These are phyloP conservation scores for Lepiota venenata DNA, from an alignment of 768 basidiomycete genomes.

Conservation along the genomic window DNA sequence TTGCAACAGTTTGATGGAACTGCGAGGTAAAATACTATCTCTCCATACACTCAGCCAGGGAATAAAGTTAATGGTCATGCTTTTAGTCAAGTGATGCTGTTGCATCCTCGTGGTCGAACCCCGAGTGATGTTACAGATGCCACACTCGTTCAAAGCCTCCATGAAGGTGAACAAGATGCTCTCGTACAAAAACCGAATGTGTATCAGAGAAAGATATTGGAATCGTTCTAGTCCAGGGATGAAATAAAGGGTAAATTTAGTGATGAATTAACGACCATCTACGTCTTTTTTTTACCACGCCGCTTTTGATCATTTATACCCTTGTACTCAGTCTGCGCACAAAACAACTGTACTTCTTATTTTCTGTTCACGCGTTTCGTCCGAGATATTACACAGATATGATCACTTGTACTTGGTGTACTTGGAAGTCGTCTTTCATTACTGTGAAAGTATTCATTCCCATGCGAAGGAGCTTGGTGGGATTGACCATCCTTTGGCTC, in stretches of 20 bases:
- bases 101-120: not conserved
- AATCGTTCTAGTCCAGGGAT: not conserved
- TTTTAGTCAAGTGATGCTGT: conserved; percentile 1
- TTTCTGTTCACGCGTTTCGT: no score
- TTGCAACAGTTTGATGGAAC: conserved; percentile 2
- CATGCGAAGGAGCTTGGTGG: no score
- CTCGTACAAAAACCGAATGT: not conserved
- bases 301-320: no score
- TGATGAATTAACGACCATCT: not conserved
- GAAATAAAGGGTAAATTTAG: not conserved
- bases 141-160: not conserved
- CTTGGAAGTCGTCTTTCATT: no score
- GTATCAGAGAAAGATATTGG: conserved; percentile 7
- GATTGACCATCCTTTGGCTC: no score
- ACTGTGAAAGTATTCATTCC: no score
- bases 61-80: not conserved
- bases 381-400: no score
- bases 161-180: not conserved
- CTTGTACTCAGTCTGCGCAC: no score
- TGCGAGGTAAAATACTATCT: not conserved
- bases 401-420: no score
- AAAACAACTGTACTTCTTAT: no score
- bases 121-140: not conserved
- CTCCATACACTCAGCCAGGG: no score
- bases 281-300: not conserved